phyloP scores from a whole-genome alignment of 208 protist genomes.

The Jaenimonas drosophilae region DNA sequence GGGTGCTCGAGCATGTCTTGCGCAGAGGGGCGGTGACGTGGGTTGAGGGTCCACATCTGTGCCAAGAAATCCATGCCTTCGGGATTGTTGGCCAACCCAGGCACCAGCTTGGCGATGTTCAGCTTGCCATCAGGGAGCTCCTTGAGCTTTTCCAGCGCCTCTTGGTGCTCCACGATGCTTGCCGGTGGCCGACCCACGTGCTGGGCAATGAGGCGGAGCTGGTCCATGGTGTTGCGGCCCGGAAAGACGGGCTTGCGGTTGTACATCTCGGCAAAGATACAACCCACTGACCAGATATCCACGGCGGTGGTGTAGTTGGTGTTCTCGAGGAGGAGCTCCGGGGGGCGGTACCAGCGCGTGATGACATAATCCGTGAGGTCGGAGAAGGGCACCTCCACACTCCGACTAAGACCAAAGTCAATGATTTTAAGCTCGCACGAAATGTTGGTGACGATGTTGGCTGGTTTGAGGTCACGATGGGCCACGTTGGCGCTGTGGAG shows the following conservation, averaged over 20 bases:
- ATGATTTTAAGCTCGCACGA: constrained; percentile 85
- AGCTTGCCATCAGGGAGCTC: constrained; percentile 60
- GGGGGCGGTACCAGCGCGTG: constrained; percentile 98
- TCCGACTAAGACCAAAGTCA: constrained; percentile 88
- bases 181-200: constrained; percentile 92
- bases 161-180: constrained; percentile 68
- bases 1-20: constrained; percentile 77
- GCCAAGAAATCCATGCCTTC: constrained; percentile 71
- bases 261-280: constrained; percentile 98
- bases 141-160: constrained; percentile 68
- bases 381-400: constrained; percentile 64
- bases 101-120: constrained; percentile 60
- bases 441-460: constrained; percentile 84
- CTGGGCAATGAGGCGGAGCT: constrained; percentile 86
- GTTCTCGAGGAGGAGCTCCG: constrained; percentile 97
- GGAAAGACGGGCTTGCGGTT: constrained; percentile 77
- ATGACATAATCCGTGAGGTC: constrained; percentile 91
- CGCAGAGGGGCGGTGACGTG: constrained; percentile 59
- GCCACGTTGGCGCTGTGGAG: constrained; percentile 84
- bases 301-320: constrained; percentile 82
- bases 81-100: constrained; percentile 38
- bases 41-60: constrained; percentile 75
- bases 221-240: constrained; percentile 87
- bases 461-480: constrained; percentile 87
- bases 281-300: constrained; percentile 98